Percentiles rank a stretch among this genome's conserved stretches.
Conservation (phyloP, 2,329 filamentous ascomycete species). For the Aspergillus pseudotamarii region DNA sequence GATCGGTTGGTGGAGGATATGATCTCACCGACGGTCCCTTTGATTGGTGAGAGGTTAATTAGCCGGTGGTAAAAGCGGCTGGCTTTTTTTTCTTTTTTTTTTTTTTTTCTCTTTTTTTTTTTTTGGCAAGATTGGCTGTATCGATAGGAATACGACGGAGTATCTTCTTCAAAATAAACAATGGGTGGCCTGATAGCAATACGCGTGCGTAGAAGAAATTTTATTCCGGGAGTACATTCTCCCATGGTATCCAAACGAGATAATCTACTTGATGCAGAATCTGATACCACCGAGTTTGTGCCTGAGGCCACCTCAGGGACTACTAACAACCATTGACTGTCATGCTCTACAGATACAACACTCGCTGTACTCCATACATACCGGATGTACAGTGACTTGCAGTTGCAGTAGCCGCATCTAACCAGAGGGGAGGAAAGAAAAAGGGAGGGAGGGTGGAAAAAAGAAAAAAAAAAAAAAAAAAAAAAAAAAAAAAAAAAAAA, state of each 20-base stretch:
- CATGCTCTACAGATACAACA: background rate
- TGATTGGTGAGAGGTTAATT: conserved; percentile 9
- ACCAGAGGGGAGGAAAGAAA: background rate
- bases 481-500: background rate
- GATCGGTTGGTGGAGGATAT: conserved; percentile 7
- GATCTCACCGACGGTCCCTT: conserved; percentile 1
- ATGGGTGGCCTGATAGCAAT: background rate
- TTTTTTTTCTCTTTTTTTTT: background rate
- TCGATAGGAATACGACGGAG: background rate
- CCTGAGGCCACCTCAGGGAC: background rate
- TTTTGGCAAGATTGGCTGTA: background rate
- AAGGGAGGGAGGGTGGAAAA: no score
- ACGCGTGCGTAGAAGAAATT: background rate
- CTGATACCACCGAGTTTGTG: background rate
- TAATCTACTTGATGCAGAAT: background rate
- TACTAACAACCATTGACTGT: background rate
- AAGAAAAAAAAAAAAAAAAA: background rate
- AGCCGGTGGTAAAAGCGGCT: conserved; percentile 7
- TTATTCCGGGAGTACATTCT: background rate
- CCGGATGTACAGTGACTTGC: conserved; percentile 5
- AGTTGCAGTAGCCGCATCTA: conserved; percentile 4
- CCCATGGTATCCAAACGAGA: background rate
- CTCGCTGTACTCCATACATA: background rate
- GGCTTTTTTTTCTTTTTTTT: conserved; percentile 1
- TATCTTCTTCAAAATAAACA: background rate